These are phyloP conservation scores for Oryza coarctata DNA, from an alignment of 176 grass and related monocot species.

Conservation along the genomic window DNA sequence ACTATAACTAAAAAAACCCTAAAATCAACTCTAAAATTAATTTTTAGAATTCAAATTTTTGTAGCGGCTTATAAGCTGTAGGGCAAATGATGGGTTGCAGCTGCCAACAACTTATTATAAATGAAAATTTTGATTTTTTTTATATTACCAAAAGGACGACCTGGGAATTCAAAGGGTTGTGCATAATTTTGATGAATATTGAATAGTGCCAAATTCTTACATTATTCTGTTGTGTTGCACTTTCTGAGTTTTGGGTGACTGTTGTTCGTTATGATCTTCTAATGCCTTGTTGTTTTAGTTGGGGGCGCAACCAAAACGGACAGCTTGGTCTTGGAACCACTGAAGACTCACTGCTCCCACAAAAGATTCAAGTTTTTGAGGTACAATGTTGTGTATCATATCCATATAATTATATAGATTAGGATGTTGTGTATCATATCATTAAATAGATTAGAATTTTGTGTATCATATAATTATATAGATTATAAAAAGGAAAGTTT, in stretches of 20 bases:
- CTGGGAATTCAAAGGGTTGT: background rate
- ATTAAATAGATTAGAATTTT: background rate
- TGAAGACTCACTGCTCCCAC: constrained; percentile 90
- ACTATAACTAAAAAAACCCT: too few relatives aligned
- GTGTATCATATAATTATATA: background rate
- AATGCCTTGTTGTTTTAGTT: constrained; percentile 44
- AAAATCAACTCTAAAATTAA: too few relatives aligned
- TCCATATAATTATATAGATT: background rate
- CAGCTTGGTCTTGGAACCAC: constrained; percentile 95
- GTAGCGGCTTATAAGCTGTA: too few relatives aligned
- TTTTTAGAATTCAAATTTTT: too few relatives aligned
- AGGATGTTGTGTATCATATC: background rate
- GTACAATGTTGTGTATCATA: constrained; percentile 36
- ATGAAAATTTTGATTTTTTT: background rate
- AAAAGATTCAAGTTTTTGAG: constrained; percentile 94
- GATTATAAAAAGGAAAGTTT: background rate
- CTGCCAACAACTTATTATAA: background rate
- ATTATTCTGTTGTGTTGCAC: constrained; percentile 14
- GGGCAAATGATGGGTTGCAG: too few relatives aligned
- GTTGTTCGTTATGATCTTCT: constrained; percentile 22
- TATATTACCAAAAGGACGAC: background rate
- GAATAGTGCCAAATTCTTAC: background rate
- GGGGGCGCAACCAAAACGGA: constrained; percentile 97
- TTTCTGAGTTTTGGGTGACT: background rate
- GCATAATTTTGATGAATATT: too few relatives aligned